Evolutionary conservation across 2,329 filamentous ascomycete species (phyloP).

Genomic region (Emericellopsis atlantica): DNA sequence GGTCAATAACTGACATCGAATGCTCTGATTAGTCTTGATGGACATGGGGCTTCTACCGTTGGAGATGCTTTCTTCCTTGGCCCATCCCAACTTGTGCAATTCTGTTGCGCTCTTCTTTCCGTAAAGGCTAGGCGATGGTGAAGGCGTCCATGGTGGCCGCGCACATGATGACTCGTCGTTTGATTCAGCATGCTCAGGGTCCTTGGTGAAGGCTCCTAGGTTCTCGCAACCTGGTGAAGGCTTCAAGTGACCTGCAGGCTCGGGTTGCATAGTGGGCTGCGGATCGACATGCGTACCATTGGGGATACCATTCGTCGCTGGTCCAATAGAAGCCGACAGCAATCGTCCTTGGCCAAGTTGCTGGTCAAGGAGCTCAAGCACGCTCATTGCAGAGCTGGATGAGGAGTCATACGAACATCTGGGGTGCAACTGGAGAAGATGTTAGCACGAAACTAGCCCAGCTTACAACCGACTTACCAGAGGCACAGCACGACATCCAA

Average conservation of each 20-base stretch:
- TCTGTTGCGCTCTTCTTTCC: not conserved
- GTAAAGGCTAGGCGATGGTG: constrained; percentile 5
- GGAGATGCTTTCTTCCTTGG: constrained; percentile 3
- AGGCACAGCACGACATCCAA: constrained; percentile 25
- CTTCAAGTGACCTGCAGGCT: constrained; percentile 4
- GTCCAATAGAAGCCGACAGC: no score
- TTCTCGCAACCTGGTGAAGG: constrained; percentile 12
- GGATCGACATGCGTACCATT: no score
- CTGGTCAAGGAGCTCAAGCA: not conserved
- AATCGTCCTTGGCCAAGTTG: not conserved
- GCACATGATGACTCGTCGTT: not conserved
- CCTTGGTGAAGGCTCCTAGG: constrained; percentile 6
- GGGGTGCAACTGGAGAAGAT: not conserved
- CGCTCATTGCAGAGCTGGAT: not conserved
- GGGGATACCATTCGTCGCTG: no score
- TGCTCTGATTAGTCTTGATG: constrained; percentile 1
- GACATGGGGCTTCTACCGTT: constrained; percentile 3
- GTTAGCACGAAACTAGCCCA: not conserved
- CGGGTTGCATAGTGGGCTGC: no score
- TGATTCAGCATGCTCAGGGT: not conserved
- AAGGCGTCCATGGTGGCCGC: constrained; percentile 7
- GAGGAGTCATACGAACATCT: no score
- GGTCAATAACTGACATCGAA: not conserved
- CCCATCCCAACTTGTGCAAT: constrained; percentile 1
- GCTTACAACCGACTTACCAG: constrained; percentile 14